Conservation (phyloP, 352 stramenopile species). For the Peronospora destructor region DNA sequence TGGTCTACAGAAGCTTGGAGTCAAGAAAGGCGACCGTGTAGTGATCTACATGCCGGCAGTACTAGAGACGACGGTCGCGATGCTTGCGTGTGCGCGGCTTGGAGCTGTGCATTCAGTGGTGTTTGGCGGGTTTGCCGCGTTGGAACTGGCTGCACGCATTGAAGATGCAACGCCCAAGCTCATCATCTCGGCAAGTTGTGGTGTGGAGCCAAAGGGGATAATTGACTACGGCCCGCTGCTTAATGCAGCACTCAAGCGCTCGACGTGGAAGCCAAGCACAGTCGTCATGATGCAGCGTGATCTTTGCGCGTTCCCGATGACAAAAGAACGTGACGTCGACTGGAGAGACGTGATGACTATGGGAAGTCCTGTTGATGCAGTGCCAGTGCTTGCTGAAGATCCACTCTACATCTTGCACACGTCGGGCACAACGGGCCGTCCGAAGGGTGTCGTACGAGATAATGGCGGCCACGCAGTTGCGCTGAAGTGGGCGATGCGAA, state of each 20-base stretch:
- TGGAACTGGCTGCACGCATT: slow-evolving; percentile 81
- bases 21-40: slow-evolving; percentile 87
- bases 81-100: slow-evolving; percentile 96
- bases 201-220: slow-evolving; percentile 63
- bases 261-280: slow-evolving; percentile 45
- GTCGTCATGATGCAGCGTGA: slow-evolving; percentile 72
- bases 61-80: slow-evolving; percentile 90
- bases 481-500: slow-evolving; percentile 84
- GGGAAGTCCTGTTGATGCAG: slow-evolving; percentile 31
- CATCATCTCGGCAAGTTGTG: slow-evolving; percentile 64
- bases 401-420: slow-evolving; percentile 82
- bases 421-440: slow-evolving; percentile 60
- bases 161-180: slow-evolving; percentile 75
- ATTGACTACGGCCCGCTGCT: slow-evolving; percentile 74
- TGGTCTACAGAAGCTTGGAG: slow-evolving; percentile 47
- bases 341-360: slow-evolving; percentile 49
- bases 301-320: slow-evolving; percentile 39
- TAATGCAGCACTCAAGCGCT: slow-evolving; percentile 61
- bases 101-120: slow-evolving; percentile 91
- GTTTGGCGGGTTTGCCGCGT: slow-evolving; percentile 84
- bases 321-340: slow-evolving; percentile 39
- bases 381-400: slow-evolving; percentile 48
- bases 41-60: slow-evolving; percentile 98
- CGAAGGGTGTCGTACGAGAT: slow-evolving; percentile 74
- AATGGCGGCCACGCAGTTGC: slow-evolving; percentile 72